Evolutionary conservation across 805 yeast genomes (phyloP), one percentile per base, ranked within the genome.

Genomic region (Candida manassasensis): DNA sequence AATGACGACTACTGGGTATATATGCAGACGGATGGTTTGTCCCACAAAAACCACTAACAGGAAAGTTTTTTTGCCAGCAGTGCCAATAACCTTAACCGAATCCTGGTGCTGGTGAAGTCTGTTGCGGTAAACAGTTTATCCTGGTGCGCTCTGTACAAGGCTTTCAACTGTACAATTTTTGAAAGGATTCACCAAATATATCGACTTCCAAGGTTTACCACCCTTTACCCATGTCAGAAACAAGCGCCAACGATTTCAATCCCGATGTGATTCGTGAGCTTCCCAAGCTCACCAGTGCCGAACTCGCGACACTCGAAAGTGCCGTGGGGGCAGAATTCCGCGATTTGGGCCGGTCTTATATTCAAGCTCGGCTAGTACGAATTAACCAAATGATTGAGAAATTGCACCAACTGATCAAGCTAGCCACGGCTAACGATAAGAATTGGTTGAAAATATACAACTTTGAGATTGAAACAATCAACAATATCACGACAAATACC

Each of bases 391-490:
- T 61, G 39, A 38, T 59, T 19, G 52, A 47, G 4, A 40, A 39
- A 21, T 35, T 61, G 7, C 50, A 50, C 24, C 29, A 46, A 14
- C 55, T 55, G 36, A 47, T 63, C 18, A 52, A 55, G 36, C 27
- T 42, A 15, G 43, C 55, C 17, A 43, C 40, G 19, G 54, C 53
- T 4, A 55, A 59, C 35, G 68, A 63, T 15, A 42, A 47, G 30
- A 50, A 52, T 29, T 63, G 69, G 69, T 37, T 47, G 14, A 53
- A 55, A 32, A 50, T 61, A 11, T 61, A 48, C 40, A 46, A 44
- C 17, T 55, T 53, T 37, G 69, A 65, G 41, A 45, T 56, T n/a
- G 61, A 61, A 24, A 52, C 59, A 27, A 56, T 66, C 19, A 52
- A 57, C 27, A 48, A 49, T 22, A 53, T 65, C 24, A 55, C 51